phyloP scores from a whole-genome alignment of 192 early-diverging fungal species.

The Dissophora globulifera region DNA sequence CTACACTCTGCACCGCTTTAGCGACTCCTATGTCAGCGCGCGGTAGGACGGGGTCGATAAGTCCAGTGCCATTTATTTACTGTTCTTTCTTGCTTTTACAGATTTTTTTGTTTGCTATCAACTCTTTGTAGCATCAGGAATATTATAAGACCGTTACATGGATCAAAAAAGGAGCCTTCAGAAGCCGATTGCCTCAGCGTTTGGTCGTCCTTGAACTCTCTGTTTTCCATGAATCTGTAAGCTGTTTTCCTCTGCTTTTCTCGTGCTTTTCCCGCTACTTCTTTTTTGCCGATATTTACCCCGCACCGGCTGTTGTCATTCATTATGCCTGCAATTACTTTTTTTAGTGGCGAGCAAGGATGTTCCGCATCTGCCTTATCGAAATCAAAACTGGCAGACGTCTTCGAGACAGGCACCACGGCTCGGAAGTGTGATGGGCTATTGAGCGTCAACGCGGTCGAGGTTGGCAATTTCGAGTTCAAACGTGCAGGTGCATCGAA shows the following conservation, averaged over 20 bases:
- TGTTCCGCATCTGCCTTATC: constrained; percentile 15
- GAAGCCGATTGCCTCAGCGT: constrained; percentile 7
- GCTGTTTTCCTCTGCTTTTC: not conserved
- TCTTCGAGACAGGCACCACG: constrained; percentile 16
- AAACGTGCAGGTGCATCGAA: constrained; percentile 9
- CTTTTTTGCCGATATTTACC: too few species aligned
- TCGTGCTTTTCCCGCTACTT: too few species aligned
- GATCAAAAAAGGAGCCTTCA: constrained; percentile 7
- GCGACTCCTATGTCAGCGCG: constrained; percentile 19
- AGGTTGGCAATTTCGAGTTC: constrained; percentile 17
- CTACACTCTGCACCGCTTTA: constrained; percentile 2
- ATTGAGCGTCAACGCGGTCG: constrained; percentile 4
- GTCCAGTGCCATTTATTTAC: constrained; percentile 22
- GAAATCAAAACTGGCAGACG: constrained; percentile 21
- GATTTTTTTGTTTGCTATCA: too few species aligned
- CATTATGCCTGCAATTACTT: constrained; percentile 88
- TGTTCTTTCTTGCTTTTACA: too few species aligned
- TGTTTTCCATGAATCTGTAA: constrained; percentile 7
- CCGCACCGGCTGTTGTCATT: constrained; percentile 80
- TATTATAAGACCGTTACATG: constrained; percentile 16
- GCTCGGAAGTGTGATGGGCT: constrained; percentile 19
- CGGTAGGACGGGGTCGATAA: constrained; percentile 16
- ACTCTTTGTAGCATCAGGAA: constrained; percentile 7
- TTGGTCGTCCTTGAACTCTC: constrained; percentile 13
- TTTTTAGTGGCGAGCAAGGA: constrained; percentile 65